Percentiles rank a stretch among this genome's conserved stretches.
Evolutionary conservation across 139 green algal genomes (phyloP).

Genomic region (Astrephomene gubernaculifera): DNA sequence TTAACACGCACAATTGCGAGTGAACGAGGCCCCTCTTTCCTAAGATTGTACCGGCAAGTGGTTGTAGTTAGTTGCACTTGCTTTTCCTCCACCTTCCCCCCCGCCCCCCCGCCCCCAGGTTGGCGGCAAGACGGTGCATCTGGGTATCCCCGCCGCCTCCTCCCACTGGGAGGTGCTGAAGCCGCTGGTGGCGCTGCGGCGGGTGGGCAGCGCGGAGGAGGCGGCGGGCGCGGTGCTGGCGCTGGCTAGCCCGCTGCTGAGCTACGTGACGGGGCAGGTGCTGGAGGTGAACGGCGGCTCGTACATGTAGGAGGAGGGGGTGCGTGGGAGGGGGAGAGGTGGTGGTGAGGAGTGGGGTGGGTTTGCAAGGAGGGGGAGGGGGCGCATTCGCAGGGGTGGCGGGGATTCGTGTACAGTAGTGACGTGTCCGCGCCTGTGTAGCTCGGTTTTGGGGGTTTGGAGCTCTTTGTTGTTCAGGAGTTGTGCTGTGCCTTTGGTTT

Average conservation of each 20-base stretch:
- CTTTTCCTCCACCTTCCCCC: too few relatives aligned
- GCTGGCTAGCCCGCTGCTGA: slow-evolving; percentile 53
- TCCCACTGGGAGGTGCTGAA: slow-evolving; percentile 46
- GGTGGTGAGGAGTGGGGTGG: background rate
- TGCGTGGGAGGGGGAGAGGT: background rate
- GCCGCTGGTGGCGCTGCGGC: slow-evolving; percentile 67
- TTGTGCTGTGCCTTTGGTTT: background rate
- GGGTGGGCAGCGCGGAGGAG: slow-evolving; percentile 78
- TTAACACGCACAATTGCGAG: too few relatives aligned
- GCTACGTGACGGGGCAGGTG: slow-evolving; percentile 71
- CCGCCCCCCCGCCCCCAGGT: slow-evolving; percentile 34
- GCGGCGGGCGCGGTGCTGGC: slow-evolving; percentile 85
- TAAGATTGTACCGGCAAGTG: too few relatives aligned
- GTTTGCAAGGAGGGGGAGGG: background rate
- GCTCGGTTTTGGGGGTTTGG: too few relatives aligned
- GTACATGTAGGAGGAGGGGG: slow-evolving; percentile 54
- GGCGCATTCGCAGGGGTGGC: background rate
- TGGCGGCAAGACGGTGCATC: slow-evolving; percentile 67
- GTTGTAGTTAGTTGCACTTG: too few relatives aligned
- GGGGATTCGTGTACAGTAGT: background rate
- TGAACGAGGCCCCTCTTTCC: too few relatives aligned
- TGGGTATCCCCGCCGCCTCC: slow-evolving; percentile 81
- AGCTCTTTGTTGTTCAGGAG: background rate
- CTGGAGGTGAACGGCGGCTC: slow-evolving; percentile 71
- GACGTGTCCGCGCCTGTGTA: too few relatives aligned